A percentile compares a stretch with the other conserved stretches of the same genome.
Evolutionary conservation across 371 early-diverging fungal species (phyloP).

Genomic region (Saksenaea vasiformis): DNA sequence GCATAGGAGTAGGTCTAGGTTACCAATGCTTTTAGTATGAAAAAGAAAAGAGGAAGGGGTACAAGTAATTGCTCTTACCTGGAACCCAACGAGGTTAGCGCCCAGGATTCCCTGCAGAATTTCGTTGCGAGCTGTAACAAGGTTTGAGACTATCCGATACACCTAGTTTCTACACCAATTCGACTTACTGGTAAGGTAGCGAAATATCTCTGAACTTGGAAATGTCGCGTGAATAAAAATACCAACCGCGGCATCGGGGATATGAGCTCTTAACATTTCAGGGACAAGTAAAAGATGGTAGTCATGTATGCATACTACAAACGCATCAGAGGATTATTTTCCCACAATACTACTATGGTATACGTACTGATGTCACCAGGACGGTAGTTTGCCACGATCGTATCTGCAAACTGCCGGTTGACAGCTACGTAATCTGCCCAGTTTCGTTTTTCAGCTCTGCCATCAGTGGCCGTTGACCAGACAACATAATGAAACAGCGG

Average conservation of each 20-base stretch:
- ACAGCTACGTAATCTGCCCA: conserved; percentile 92
- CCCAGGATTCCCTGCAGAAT: conserved; percentile 91
- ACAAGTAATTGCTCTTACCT: conserved; percentile 42
- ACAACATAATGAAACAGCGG: conserved; percentile 96
- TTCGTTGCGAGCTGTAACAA: conserved; percentile 75
- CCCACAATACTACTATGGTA: background rate
- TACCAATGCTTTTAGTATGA: conserved; percentile 8
- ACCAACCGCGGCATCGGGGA: conserved; percentile 92
- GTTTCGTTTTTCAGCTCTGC: conserved; percentile 65
- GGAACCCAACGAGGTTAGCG: conserved; percentile 91
- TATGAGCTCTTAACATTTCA: conserved; percentile 63
- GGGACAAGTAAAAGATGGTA: conserved; percentile 99
- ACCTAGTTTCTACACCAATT: no score
- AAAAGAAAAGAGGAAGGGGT: background rate
- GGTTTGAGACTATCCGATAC: background rate
- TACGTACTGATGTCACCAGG: conserved; percentile 82
- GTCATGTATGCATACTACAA: conserved; percentile 98
- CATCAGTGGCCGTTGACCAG: conserved; percentile 76
- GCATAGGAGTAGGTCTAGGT: conserved; percentile 92
- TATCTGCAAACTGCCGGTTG: conserved; percentile 87
- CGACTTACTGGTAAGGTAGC: conserved; percentile 66
- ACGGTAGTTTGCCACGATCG: conserved; percentile 71
- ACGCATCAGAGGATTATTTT: conserved; percentile 53
- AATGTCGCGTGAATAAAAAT: conserved; percentile 99
- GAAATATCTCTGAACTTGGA: conserved; percentile 94